phyloP scores from a whole-genome alignment of 2,329 filamentous ascomycete genomes.

The Periconia macrospinosa region DNA sequence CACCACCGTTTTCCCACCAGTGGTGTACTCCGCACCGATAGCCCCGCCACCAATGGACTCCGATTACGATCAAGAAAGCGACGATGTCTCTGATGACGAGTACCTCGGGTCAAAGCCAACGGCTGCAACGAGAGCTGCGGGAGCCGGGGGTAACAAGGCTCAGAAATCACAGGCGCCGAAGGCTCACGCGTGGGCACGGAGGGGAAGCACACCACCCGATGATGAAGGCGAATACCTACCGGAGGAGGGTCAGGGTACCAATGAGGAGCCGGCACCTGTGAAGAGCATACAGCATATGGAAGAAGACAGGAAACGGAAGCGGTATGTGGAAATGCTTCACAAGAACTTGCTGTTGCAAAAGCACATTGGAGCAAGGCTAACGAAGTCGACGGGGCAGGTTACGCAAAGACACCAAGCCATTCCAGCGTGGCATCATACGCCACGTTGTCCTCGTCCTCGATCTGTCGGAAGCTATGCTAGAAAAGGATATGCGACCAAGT shows the following conservation, averaged over 20 bases:
- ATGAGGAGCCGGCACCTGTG: constrained; percentile 72
- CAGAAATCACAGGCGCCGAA: constrained; percentile 34
- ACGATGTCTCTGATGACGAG: constrained; percentile 65
- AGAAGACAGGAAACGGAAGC: constrained; percentile 80
- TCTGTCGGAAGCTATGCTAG: constrained; percentile 88
- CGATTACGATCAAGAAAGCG: constrained; percentile 70
- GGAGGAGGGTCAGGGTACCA: constrained; percentile 64
- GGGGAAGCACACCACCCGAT: constrained; percentile 5
- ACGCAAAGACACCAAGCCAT: constrained; percentile 88
- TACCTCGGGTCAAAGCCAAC: constrained; percentile 49
- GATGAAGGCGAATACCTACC: constrained; percentile 8
- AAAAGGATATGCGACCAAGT: constrained; percentile 91
- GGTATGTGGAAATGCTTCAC: constrained; percentile 48
- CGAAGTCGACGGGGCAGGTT: constrained; percentile 56
- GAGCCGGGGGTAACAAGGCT: constrained; percentile 21
- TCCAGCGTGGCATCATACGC: constrained; percentile 97
- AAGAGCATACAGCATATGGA: constrained; percentile 71
- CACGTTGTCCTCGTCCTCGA: constrained; percentile 90
- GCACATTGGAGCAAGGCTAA: constrained; percentile 1
- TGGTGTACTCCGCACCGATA: constrained; percentile 1
- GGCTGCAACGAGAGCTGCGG: constrained; percentile 27
- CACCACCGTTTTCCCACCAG: not conserved
- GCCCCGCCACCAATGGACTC: constrained; percentile 67
- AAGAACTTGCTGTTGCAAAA: not conserved
- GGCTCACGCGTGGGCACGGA: constrained; percentile 52